These are phyloP conservation scores for Oleoguttula mirabilis DNA, from an alignment of 495 filamentous ascomycete species.

Conservation along the genomic window DNA sequence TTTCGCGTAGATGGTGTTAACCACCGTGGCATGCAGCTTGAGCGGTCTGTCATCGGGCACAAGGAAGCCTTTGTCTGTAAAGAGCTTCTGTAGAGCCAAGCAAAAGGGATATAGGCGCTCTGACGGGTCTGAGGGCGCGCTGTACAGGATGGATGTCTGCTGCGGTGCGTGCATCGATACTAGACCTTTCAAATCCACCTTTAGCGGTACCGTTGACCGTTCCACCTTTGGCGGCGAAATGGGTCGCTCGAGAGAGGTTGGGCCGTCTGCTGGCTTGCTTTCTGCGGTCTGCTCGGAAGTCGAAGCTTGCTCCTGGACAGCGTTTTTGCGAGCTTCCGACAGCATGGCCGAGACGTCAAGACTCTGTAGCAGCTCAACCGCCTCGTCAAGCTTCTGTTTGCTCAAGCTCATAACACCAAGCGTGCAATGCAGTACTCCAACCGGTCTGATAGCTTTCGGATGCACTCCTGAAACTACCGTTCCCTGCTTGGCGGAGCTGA, in stretches of 20 bases:
- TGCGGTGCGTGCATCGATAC: conserved; percentile 29
- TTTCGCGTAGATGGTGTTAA: conserved; percentile 76
- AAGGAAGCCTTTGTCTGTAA: conserved; percentile 52
- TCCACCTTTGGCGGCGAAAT: neutral
- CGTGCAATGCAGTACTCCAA: conserved; percentile 75
- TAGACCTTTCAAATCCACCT: conserved; percentile 24
- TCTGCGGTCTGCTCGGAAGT: too few species aligned
- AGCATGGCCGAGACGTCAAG: conserved; percentile 45
- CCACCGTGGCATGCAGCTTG: conserved; percentile 69
- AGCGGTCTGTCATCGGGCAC: conserved; percentile 50
- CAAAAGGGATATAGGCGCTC: conserved; percentile 51
- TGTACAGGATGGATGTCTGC: conserved; percentile 43
- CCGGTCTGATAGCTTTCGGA: conserved; percentile 55
- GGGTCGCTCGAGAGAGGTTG: neutral
- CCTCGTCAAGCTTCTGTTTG: conserved; percentile 45
- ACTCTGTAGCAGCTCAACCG: conserved; percentile 40
- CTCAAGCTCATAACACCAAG: conserved; percentile 75
- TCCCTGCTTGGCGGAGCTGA: too few species aligned
- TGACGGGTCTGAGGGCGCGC: conserved; percentile 43
- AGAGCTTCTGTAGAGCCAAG: conserved; percentile 44
- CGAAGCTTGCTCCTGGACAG: neutral
- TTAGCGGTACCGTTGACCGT: conserved; percentile 2
- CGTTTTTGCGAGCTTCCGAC: conserved; percentile 10
- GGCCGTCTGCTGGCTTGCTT: neutral
- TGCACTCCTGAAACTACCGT: conserved; percentile 34